Percentiles rank a stretch among this genome's conserved stretches.
These are phyloP conservation scores for Trichophyton schoenleinii DNA, from an alignment of 2,329 filamentous ascomycete genomes.

Conservation along the genomic window DNA sequence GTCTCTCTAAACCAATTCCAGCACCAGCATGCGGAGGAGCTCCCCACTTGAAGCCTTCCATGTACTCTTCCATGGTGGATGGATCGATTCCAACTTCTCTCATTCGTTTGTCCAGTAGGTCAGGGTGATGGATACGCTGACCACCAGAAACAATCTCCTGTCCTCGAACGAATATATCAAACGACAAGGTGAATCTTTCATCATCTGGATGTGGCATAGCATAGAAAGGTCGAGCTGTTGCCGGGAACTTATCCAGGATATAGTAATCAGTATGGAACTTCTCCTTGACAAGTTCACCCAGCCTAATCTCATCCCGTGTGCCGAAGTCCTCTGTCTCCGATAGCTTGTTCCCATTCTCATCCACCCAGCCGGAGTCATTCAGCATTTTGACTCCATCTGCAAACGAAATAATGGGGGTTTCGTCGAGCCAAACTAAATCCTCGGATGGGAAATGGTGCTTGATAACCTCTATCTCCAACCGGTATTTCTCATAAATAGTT, in stretches of 20 bases:
- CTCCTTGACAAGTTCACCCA: slow-evolving; percentile 73
- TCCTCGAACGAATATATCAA: slow-evolving; percentile 86
- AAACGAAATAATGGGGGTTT: slow-evolving; percentile 74
- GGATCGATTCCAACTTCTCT: slow-evolving; percentile 61
- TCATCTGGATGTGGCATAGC: slow-evolving; percentile 71
- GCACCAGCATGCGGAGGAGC: slow-evolving; percentile 82
- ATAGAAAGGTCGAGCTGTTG: slow-evolving; percentile 76
- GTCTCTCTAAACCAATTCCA: slow-evolving; percentile 78
- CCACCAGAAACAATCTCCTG: slow-evolving; percentile 89
- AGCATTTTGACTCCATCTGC: slow-evolving; percentile 67
- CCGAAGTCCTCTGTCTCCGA: slow-evolving; percentile 67
- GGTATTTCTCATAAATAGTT: slow-evolving; percentile 55
- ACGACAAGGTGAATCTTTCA: slow-evolving; percentile 65
- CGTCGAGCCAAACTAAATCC: slow-evolving; percentile 73
- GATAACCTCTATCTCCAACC: slow-evolving; percentile 62
- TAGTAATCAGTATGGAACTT: slow-evolving; percentile 86
- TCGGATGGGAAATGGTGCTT: slow-evolving; percentile 76
- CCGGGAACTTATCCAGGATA: slow-evolving; percentile 85
- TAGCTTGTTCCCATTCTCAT: slow-evolving; percentile 61
- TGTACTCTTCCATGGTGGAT: slow-evolving; percentile 77
- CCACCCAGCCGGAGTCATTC: slow-evolving; percentile 61
- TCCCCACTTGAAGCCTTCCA: slow-evolving; percentile 76
- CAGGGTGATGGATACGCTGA: slow-evolving; percentile 77
- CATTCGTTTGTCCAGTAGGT: slow-evolving; percentile 66
- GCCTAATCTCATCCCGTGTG: slow-evolving; percentile 73